Base-by-base conservation (phyloP, 176 grass and related monocot species). In the Tuctoria greenei region DNA sequence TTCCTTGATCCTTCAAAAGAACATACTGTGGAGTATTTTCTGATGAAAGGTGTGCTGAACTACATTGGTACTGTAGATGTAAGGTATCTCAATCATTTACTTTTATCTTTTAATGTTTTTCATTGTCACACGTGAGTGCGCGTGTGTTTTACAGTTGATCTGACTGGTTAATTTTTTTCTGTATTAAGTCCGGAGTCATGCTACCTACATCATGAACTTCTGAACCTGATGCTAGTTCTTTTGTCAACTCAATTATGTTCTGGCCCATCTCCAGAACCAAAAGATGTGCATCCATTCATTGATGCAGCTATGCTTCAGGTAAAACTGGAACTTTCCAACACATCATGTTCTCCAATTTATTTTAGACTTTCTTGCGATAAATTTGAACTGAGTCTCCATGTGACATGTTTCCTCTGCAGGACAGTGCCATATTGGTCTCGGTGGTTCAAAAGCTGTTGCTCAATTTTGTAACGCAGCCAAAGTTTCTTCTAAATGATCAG, bases 161-260 rank as follows among this genome's bases (percentile, higher is more conserved):
- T 91, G 27, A 85, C 65, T 85, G 42, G 73, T 36, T 42, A 67
- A 25, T 80, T 66, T 85, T 79, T 23, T 61, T 75, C 39, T 67
- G 61, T 83, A 84, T 81, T 78, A 86, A 99, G 95, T 92, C 71
- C 51, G 74, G 86, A 86, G 24, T 90, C 95, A 61, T 87, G 87
- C 82, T 90, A 92, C 77, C 89, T 99, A 34, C 91, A 99, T 80
- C 89, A 99, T 40, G 95, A 99, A 78, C 85, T 99, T 67, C 77
- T 99, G 63, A 99, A 99, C 79, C 86, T 99, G 81, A 82, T 99
- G 82, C 84, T 99, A 76, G 95, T 99, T 67, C 84, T 93, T 58
- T 92, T 99, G 95, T 99, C 95, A 9, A 99, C 95, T 71, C 95
- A 99, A 57, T 90, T 99, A 45, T 95, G 95, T 90, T 90, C 85